Evolutionary conservation across 805 yeast genomes (phyloP).

Genomic region (Cyberlindnera suaveolens): DNA sequence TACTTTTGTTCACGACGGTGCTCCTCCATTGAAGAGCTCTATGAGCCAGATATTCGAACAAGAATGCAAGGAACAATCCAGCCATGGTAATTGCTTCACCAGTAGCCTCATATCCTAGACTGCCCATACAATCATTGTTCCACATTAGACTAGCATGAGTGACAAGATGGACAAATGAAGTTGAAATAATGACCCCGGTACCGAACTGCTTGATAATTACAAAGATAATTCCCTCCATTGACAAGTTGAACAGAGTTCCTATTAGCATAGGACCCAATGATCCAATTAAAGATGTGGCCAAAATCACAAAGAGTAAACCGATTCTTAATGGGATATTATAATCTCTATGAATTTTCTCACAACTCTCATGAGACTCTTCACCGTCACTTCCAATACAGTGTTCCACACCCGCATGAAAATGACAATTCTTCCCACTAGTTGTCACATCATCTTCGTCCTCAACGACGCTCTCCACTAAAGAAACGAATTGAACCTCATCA

Average conservation of each 20-base stretch:
- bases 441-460: not conserved
- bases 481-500: slow-evolving; percentile 10
- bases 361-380: slow-evolving; percentile 3
- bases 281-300: slow-evolving; percentile 12
- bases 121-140: slow-evolving; percentile 14
- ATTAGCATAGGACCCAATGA: slow-evolving; percentile 13
- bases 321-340: slow-evolving; percentile 15
- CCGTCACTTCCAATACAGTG: slow-evolving; percentile 17
- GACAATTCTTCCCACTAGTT: slow-evolving; percentile 12
- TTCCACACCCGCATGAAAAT: slow-evolving; percentile 21
- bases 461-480: not conserved
- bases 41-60: slow-evolving; percentile 12
- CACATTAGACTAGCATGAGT: slow-evolving; percentile 17
- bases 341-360: slow-evolving; percentile 12
- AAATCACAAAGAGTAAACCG: slow-evolving; percentile 14
- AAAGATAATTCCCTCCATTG: slow-evolving; percentile 7
- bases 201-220: slow-evolving; percentile 15
- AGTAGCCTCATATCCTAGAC: slow-evolving; percentile 12
- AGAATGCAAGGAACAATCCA: slow-evolving; percentile 14
- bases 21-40: slow-evolving; percentile 6
- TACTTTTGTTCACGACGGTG: no score
- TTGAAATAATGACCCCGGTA: slow-evolving; percentile 18
- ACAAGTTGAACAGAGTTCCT: slow-evolving; percentile 4
- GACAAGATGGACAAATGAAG: slow-evolving; percentile 17
- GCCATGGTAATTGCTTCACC: slow-evolving; percentile 17